These are phyloP conservation scores for Acidiella bohemica DNA, from an alignment of 495 filamentous ascomycete species.

Conservation along the genomic window DNA sequence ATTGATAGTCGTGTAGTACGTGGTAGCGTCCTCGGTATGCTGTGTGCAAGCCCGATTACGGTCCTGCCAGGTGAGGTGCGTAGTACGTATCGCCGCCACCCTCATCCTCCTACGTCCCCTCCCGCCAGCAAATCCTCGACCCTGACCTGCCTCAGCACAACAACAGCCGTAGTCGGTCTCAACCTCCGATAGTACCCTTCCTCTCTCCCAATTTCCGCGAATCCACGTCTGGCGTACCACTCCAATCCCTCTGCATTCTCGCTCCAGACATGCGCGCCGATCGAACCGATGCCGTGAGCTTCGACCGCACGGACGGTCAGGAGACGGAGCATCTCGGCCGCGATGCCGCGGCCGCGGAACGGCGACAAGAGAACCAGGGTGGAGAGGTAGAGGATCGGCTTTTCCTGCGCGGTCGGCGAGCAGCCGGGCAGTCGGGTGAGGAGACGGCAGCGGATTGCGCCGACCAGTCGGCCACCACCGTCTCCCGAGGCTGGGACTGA, in stretches of 20 bases:
- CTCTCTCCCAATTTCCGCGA: constrained; percentile 41
- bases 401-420: constrained; percentile 3
- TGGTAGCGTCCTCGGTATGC: too few species aligned
- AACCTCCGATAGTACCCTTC: constrained; percentile 76
- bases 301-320: constrained; percentile 31
- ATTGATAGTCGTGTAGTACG: too few species aligned
- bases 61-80: too few species aligned
- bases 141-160: constrained; percentile 38
- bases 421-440: constrained; percentile 33
- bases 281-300: constrained; percentile 38
- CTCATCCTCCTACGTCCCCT: too few species aligned
- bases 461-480: constrained; percentile 41
- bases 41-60: too few species aligned
- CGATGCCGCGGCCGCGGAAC: constrained; percentile 68
- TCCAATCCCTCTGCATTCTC: constrained; percentile 70
- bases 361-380: constrained; percentile 73
- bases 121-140: constrained; percentile 26
- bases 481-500: constrained; percentile 32
- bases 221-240: constrained; percentile 81
- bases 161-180: constrained; percentile 65
- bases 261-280: constrained; percentile 92
- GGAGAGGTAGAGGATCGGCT: constrained; percentile 63
- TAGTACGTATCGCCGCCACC: too few species aligned
- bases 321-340: constrained; percentile 51
- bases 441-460: constrained; percentile 70